Evolutionary conservation across 805 yeast genomes (phyloP).

Genomic region (Kluyveromyces wickerhamii): DNA sequence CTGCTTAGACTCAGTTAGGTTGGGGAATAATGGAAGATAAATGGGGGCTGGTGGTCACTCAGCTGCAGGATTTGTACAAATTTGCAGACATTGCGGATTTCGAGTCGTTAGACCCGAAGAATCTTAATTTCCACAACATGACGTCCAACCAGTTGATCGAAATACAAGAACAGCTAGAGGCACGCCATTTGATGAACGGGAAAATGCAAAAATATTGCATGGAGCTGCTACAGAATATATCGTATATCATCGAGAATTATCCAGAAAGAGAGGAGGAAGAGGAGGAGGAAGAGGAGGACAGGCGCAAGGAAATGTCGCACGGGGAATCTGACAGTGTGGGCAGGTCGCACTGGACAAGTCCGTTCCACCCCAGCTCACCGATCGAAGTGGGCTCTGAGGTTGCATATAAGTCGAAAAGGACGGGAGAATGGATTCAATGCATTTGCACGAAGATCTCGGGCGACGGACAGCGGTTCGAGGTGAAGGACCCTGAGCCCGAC

Average conservation of each 20-base stretch:
- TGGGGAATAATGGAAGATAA: constrained; percentile 45
- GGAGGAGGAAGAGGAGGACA: constrained; percentile 17
- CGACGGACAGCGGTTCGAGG: constrained; percentile 74
- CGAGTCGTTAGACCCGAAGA: constrained; percentile 31
- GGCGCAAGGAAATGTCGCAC: constrained; percentile 17
- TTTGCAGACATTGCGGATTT: constrained; percentile 48
- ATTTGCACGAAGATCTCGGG: constrained; percentile 70
- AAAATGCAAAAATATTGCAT: not conserved
- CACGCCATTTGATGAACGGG: constrained; percentile 3
- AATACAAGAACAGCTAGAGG: constrained; percentile 29
- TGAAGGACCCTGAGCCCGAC: constrained; percentile 97
- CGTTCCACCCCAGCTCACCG: constrained; percentile 52
- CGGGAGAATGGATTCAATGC: constrained; percentile 95
- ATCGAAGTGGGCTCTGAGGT: constrained; percentile 69
- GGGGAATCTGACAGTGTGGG: constrained; percentile 25
- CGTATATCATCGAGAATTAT: constrained; percentile 1
- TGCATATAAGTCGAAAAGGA: constrained; percentile 68
- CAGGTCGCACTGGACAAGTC: constrained; percentile 42
- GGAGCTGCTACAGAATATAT: not conserved
- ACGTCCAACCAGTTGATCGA: constrained; percentile 32
- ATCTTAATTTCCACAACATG: constrained; percentile 27
- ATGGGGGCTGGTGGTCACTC: constrained; percentile 62
- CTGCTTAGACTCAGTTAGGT: too few species aligned
- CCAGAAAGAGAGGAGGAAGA: constrained; percentile 18
- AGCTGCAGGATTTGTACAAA: constrained; percentile 60